Evolutionary conservation across 2,329 filamentous ascomycete species (phyloP).

Genomic region (Aspergillus uvarum): DNA sequence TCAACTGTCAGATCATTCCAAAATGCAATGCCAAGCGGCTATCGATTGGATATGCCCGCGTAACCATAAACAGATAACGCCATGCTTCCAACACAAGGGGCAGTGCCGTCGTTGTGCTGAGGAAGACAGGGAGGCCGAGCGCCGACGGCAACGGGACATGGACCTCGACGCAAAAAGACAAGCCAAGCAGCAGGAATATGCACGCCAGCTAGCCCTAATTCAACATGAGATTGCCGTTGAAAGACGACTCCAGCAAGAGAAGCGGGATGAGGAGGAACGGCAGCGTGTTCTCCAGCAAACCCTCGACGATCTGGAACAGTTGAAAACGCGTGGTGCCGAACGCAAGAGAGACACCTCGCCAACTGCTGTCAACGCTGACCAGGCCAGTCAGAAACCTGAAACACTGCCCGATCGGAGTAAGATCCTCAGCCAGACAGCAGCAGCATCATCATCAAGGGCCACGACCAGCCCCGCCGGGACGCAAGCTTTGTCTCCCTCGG

Average conservation of each 20-base stretch:
- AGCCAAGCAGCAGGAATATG: conserved; percentile 24
- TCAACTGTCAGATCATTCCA: conserved; percentile 58
- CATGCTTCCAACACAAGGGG: conserved; percentile 46
- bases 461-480: too few relatives aligned
- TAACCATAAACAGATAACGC: conserved; percentile 50
- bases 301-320: too few relatives aligned
- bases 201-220: conserved; percentile 22
- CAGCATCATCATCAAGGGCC: too few relatives aligned
- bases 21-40: conserved; percentile 48
- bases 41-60: conserved; percentile 52
- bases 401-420: too few relatives aligned
- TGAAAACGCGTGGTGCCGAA: too few relatives aligned
- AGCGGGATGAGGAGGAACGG: background rate
- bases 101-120: conserved; percentile 54
- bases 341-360: too few relatives aligned
- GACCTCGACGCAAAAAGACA: conserved; percentile 41
- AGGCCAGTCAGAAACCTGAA: too few relatives aligned
- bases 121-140: conserved; percentile 47
- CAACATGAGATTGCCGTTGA: conserved; percentile 26
- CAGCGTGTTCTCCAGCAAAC: too few relatives aligned
- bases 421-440: too few relatives aligned
- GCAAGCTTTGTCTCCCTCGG: conserved; percentile 31
- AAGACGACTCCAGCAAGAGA: conserved; percentile 15
- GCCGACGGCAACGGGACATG: conserved; percentile 53
- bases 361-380: too few relatives aligned